Base-by-base conservation (phyloP, 2,329 filamentous ascomycete species). In the Scytalidium lignicola region DNA sequence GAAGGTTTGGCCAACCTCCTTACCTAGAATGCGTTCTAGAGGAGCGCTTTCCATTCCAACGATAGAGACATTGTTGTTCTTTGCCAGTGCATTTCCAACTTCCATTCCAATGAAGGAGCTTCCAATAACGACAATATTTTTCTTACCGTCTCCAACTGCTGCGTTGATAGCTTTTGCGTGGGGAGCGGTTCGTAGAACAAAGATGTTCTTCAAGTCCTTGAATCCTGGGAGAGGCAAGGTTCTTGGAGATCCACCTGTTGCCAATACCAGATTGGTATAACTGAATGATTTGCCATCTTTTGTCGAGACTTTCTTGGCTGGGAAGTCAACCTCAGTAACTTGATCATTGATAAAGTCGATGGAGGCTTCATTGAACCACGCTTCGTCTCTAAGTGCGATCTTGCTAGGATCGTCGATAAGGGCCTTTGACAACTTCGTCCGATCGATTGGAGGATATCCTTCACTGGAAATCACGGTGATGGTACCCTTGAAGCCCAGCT, bases 41-140 rank as follows among this genome's bases (percentile, higher is more conserved):
- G 93, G 92, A 12, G 82, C 82, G 51, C 81, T 82, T 64, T 96
- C 90, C 86, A 91, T 92, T 32, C 93, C 93, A 19, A 99, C 75
- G 39, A 97, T 82, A 7, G 86, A 86, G 15, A 99, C 90, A 8
- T 84, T 72, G 66, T 99, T 95, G 60, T 86, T 86, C 59, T 86
- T 86, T 41, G 79, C 71, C 0, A 86, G 84, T 0, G 95, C 85
- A 55, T 91, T 93, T 53, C 88, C 92, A n/a, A 95, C 81, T 69
- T 99, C 93, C 88, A 99, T 95, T 39, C 93, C 93, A 63, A 99
- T 99, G 69, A 99, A 99, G 1, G 90, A 95, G 51, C 87, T 92
- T 39, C 93, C 93, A 47, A 99, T 76, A 13, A 99, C 77, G 43
- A 96, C 90, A 57, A 99, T 83, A 68, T 96, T 96, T 77, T 96